phyloP scores from a whole-genome alignment of 495 filamentous ascomycete genomes.

The Sphaerosporella brunnea region DNA sequence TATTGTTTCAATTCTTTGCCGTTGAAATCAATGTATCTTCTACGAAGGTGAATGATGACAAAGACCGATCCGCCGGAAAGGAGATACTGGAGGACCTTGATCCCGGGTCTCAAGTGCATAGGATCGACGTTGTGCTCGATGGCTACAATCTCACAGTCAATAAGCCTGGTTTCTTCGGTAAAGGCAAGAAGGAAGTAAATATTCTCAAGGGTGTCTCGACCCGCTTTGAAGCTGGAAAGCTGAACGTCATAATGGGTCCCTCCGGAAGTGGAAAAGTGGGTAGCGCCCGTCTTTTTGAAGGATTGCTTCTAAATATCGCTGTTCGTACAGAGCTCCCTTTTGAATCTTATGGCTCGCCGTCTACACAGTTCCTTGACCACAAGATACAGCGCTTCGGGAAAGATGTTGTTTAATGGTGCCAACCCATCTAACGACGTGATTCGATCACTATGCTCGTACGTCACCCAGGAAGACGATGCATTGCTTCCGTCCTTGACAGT shows the following conservation, averaged over 20 bases:
- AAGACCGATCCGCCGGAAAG: conserved; percentile 42
- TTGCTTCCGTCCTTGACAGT: conserved; percentile 57
- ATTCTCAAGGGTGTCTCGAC: conserved; percentile 49
- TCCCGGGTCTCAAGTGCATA: conserved; percentile 37
- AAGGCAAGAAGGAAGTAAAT: conserved; percentile 31
- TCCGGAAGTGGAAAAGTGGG: conserved; percentile 48
- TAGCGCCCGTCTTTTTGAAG: neutral
- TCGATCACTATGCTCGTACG: conserved; percentile 52
- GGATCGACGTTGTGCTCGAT: conserved; percentile 41
- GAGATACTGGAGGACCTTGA: conserved; percentile 40
- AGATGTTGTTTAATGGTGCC: conserved; percentile 49
- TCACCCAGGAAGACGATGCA: conserved; percentile 60
- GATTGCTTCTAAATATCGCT: neutral
- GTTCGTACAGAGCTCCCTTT: conserved; percentile 35
- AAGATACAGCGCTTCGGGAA: conserved; percentile 37
- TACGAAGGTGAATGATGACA: conserved; percentile 37
- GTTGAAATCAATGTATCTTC: conserved; percentile 39
- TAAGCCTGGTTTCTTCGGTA: conserved; percentile 35
- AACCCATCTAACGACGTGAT: conserved; percentile 45
- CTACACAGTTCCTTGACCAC: conserved; percentile 39
- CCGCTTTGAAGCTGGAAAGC: conserved; percentile 40
- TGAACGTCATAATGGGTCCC: conserved; percentile 66
- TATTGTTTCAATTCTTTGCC: conserved; percentile 40
- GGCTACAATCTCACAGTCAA: conserved; percentile 44
- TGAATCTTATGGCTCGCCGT: conserved; percentile 50